phyloP scores from a whole-genome alignment of 169 alveolate species.

The Cryptosporidium sp. region DNA sequence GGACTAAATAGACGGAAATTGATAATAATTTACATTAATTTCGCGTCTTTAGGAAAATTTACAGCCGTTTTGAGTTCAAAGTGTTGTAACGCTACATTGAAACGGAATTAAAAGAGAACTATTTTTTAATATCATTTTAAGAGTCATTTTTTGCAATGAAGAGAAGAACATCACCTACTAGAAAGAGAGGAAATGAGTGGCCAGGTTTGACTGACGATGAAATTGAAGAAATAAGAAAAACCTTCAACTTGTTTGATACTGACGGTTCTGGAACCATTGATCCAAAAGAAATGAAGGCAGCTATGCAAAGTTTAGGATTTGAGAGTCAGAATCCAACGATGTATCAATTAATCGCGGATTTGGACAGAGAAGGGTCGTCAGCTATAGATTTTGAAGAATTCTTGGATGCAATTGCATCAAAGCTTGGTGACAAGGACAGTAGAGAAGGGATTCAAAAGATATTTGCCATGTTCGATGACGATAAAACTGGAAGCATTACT shows the following conservation, averaged over 20 bases:
- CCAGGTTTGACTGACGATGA: constrained; percentile 97
- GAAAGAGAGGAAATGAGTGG: constrained; percentile 83
- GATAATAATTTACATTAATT: not conserved
- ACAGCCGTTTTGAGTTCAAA: not conserved
- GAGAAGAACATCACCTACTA: constrained; percentile 74
- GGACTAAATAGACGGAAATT: not conserved
- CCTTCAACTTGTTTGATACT: constrained; percentile 98
- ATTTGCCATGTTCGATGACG: constrained; percentile 97
- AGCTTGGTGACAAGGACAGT: constrained; percentile 96
- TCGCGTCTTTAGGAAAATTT: not conserved
- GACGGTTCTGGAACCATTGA: constrained; percentile 98
- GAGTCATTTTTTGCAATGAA: constrained; percentile 4
- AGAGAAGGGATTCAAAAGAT: constrained; percentile 98
- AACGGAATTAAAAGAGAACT: not conserved
- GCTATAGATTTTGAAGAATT: constrained; percentile 97
- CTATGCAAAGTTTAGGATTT: constrained; percentile 99
- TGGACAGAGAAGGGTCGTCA: constrained; percentile 95
- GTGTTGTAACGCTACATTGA: too few relatives aligned
- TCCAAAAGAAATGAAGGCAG: constrained; percentile 98
- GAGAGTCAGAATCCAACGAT: constrained; percentile 98
- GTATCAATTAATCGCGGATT: constrained; percentile 97
- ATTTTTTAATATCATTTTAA: not conserved
- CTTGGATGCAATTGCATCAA: constrained; percentile 97
- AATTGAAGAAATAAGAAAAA: constrained; percentile 98
- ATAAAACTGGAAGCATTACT: constrained; percentile 95